These are phyloP conservation scores for Solanum hybrid DNA, from an alignment of 305 asterid genomes.

Conservation along the genomic window DNA sequence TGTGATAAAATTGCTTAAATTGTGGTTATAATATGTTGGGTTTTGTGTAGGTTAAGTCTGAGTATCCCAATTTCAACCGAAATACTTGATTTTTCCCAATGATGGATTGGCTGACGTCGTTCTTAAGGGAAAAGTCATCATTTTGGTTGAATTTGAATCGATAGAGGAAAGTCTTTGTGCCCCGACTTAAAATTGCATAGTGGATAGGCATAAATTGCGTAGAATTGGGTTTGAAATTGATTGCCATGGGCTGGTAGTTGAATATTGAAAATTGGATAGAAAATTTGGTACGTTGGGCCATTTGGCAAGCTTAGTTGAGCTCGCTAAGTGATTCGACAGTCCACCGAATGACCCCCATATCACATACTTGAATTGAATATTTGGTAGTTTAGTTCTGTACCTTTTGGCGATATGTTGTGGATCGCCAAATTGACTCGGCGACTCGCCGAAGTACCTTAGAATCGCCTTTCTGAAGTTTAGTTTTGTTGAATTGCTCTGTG, in stretches of 20 bases:
- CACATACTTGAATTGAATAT: background rate
- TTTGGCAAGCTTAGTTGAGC: background rate
- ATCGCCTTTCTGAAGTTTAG: background rate
- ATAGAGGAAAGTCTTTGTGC: background rate
- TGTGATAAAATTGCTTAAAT: background rate
- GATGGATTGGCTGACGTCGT: background rate
- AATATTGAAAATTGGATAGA: background rate
- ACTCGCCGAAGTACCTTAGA: background rate
- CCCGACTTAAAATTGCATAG: background rate
- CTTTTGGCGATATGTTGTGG: background rate
- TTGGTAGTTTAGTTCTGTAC: too few relatives aligned
- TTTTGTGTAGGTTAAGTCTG: background rate
- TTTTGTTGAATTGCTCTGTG: background rate
- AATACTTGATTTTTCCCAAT: background rate
- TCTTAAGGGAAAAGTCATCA: background rate
- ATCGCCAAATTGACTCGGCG: background rate
- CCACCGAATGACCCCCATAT: background rate
- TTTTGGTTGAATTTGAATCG: background rate
- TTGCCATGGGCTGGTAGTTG: background rate
- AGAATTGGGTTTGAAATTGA: background rate
- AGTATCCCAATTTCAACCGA: background rate
- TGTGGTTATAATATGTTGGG: background rate
- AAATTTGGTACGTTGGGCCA: background rate
- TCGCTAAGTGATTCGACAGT: background rate
- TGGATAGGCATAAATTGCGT: background rate